Base-by-base conservation (phyloP, 2,329 filamentous ascomycete genomes). In the Phyllosticta citribraziliensis region DNA sequence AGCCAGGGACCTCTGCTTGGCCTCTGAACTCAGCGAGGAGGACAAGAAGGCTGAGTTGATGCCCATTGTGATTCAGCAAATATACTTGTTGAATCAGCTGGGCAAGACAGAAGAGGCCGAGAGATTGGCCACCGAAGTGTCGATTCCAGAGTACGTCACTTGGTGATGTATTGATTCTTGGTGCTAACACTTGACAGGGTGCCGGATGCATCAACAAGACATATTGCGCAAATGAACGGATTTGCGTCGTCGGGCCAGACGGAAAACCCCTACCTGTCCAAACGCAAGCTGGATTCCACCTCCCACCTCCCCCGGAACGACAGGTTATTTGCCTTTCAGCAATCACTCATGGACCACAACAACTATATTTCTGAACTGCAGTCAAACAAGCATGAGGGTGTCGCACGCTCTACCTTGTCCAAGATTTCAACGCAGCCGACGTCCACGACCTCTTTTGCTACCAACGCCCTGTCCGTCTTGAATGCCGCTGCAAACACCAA, bases 401-500 rank as follows among this genome's bases (percentile, higher is more conserved):
- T 85, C n/a, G 79, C 78, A 60, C 76, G 76, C 20, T 83, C 82
- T 2, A 84, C 82, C 12, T 75, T 72, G 27, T 78, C 81, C 8
- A 72, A 64, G 12, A 65, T 70, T 14, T 69, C 73, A 58, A 51
- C 68, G 3, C 65, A 67, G 20, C 20, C 61, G 2, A 62, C 70
- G 19, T 72, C 73, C 10, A 81, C 81, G 1, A 73, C 78, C 3
- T 79, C 80, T 24, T 70, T 81, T 24, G 75, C 75, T 61, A 73
- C 79, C 57, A 85, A 84, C 65, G 77, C 80, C 24, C 74, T 85
- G 2, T 84, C 84, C 2, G 83, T 85, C 6, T 78, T 87, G 64
- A 86, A 89, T 67, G 90, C 90, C 12, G 90, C 91, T 47, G 91
- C 91, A 12, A 82, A 87, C 66, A 83, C 87, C 8, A 80, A 85